Evolutionary conservation across 2,329 filamentous ascomycete species (phyloP).

Genomic region (Raffaelea deltoideospora): DNA sequence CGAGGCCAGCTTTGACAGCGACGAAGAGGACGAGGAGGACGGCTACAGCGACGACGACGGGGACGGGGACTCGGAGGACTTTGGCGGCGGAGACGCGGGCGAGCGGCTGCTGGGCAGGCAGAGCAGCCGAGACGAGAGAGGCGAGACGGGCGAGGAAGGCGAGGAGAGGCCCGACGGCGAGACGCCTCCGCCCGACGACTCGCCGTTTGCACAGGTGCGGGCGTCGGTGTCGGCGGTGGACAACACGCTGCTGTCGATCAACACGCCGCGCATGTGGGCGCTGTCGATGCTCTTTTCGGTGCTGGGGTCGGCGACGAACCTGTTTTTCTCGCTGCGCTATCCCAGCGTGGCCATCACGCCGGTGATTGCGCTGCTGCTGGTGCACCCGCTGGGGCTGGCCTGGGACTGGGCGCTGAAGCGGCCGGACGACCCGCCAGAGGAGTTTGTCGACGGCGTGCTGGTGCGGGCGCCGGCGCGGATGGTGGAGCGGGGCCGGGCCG

Average conservation of each 20-base stretch:
- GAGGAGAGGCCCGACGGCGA: constrained; percentile 1
- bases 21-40: background rate
- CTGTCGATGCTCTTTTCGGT: constrained; percentile 68
- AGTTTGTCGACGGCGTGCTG: constrained; percentile 27
- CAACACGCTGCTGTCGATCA: constrained; percentile 64
- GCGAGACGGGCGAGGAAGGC: background rate
- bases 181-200: constrained; percentile 43
- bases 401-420: constrained; percentile 65
- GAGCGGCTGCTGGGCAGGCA: background rate
- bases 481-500: constrained; percentile 5
- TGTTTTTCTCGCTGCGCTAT: constrained; percentile 83
- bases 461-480: constrained; percentile 7
- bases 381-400: constrained; percentile 66
- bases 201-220: constrained; percentile 63
- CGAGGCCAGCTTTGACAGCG: constrained; percentile 22
- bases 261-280: constrained; percentile 77
- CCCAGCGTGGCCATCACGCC: constrained; percentile 81
- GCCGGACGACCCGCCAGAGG: constrained; percentile 32
- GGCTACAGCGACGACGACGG: background rate
- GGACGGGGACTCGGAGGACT: background rate
- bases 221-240: constrained; percentile 66
- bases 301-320: constrained; percentile 67
- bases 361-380: constrained; percentile 72
- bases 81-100: background rate
- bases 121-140: too few species aligned